Conservation (phyloP, 2,329 filamentous ascomycete genomes). For the Botryotinia narcissicola region DNA sequence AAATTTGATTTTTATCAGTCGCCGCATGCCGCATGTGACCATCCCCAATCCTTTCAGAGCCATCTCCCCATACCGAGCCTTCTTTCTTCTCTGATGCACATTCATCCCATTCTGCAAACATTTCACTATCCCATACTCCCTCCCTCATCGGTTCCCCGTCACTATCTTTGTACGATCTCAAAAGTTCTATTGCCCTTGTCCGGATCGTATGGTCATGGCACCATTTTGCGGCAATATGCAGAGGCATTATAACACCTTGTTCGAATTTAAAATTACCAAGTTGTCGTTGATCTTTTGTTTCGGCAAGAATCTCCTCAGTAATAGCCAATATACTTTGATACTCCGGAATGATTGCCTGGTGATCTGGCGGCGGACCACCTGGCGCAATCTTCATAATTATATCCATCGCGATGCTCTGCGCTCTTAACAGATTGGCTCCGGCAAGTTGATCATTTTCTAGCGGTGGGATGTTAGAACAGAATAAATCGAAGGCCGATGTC, state of each 20-base stretch:
- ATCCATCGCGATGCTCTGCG: slow-evolving; percentile 3
- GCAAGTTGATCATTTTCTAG: neutral
- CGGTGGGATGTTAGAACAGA: neutral
- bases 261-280: slow-evolving; percentile 15
- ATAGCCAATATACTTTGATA: slow-evolving; percentile 2
- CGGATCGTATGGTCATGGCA: neutral
- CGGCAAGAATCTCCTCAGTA: neutral
- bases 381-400: neutral
- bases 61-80: slow-evolving; percentile 9
- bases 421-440: neutral
- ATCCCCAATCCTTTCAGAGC: neutral
- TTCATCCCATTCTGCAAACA: slow-evolving; percentile 12
- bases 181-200: neutral
- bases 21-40: slow-evolving; percentile 15
- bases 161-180: neutral
- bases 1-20: slow-evolving; percentile 8
- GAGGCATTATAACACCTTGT: slow-evolving; percentile 5
- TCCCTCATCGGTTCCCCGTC: slow-evolving; percentile 15
- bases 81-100: neutral
- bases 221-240: slow-evolving; percentile 12
- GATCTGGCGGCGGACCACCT: neutral
- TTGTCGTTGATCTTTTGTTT: slow-evolving; percentile 6
- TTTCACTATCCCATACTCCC: slow-evolving; percentile 13
- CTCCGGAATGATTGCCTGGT: neutral
- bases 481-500: neutral